Base-by-base conservation (phyloP, 768 basidiomycete species). In the Lactifluus rugatus region DNA sequence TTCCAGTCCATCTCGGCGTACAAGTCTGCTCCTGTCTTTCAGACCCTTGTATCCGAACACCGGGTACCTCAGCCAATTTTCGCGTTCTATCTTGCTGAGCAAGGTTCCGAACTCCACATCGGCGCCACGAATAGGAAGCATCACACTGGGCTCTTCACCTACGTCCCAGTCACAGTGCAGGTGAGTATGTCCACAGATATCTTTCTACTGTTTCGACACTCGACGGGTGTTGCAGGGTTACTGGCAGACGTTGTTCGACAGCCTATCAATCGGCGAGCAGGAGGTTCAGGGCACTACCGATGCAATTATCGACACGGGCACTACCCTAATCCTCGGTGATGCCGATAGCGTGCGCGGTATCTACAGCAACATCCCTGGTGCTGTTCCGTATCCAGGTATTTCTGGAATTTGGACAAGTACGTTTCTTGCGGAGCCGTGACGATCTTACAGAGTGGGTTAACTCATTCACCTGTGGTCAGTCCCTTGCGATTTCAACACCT, bases 61-160 rank as follows among this genome's bases (percentile, higher is more conserved):
- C 57, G 61, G 45, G 66, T 72, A 1, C 56, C 69, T 8, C 62
- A 73, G 39, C 63, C 72, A 48, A 69, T 73, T 60, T 81, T 82
- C 60, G 73, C 75, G 25, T 74, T 83, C 64, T 76, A 78, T 59
- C 70, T 82, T 50, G 65, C 75, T 9, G 26, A 70, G 13, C 66
- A 68, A 17, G 73, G 72, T 25, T 73, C 77, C 17, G 78, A 81
- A 37, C 48, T 60, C 32, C 25, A 14, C 23, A 14, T 60, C 41
- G 58, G 58, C 31, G 53, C 47, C 28, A 46, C 42, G 23, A 60
- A 60, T 52, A n/a, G n/a, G n/a, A n/a, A n/a, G n/a, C n/a, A n/a
- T n/a, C n/a, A n/a, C n/a, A 21, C 47, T 16, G 58, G 48, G 9
- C 14, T 16, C 21, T 50, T 55, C 42, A 55, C 53, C 37, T 54